Percentiles rank a stretch among this genome's conserved stretches.
Conservation (phyloP, 2,329 filamentous ascomycete genomes). For the Diaporthe citrichinensis region DNA sequence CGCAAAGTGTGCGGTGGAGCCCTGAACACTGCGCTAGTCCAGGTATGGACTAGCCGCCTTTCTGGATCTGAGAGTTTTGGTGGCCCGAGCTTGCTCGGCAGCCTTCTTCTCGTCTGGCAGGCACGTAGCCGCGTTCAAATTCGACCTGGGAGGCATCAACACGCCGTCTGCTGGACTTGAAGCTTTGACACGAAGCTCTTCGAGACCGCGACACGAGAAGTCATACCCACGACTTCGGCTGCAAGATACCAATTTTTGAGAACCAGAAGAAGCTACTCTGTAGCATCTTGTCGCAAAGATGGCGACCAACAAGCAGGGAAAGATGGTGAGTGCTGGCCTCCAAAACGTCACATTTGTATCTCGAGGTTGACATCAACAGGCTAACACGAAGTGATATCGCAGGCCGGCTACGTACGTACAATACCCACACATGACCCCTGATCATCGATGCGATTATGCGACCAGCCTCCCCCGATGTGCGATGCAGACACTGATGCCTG, state of each 20-base stretch:
- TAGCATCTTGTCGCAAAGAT: constrained; percentile 66
- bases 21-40: constrained; percentile 41
- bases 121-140: constrained; percentile 42
- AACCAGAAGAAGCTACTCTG: constrained; percentile 56
- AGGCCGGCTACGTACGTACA: constrained; percentile 80
- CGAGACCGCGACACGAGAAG: constrained; percentile 57
- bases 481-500: constrained; percentile 45
- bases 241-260: constrained; percentile 61
- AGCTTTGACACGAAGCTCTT: constrained; percentile 54
- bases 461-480: constrained; percentile 1
- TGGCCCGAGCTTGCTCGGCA: constrained; percentile 45
- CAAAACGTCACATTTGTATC: constrained; percentile 51
- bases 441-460: background rate
- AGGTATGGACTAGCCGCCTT: constrained; percentile 40
- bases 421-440: constrained; percentile 39
- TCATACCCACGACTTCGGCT: constrained; percentile 52
- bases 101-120: constrained; percentile 29
- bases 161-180: constrained; percentile 58
- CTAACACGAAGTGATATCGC: constrained; percentile 69
- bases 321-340: constrained; percentile 85
- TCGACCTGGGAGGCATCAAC: constrained; percentile 40
- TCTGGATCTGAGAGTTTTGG: constrained; percentile 24
- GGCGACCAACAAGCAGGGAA: constrained; percentile 92
- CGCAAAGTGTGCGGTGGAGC: constrained; percentile 40
- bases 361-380: constrained; percentile 66